Base-by-base conservation (phyloP, 257 asterid species). In the Solanum paucissectum region DNA sequence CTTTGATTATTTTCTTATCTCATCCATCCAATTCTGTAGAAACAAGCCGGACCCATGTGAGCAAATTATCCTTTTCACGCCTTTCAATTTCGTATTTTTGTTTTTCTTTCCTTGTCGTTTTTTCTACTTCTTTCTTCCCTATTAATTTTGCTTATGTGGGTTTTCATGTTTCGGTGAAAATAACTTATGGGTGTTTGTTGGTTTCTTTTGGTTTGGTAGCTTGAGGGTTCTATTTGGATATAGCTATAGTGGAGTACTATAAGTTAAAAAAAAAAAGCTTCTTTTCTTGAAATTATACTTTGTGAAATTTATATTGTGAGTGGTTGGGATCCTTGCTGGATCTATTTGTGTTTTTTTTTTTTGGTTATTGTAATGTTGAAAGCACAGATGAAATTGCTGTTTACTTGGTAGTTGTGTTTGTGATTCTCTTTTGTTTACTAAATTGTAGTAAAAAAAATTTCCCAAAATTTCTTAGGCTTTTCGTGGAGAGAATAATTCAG, bases 241-340 rank as follows among this genome's bases (percentile, higher is more conserved):
- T 77, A 75, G 55, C 62, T 12, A 79, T 76, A 38, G 12, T n/a
- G 34, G 58, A 71, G 32, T 34, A 62, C 71, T 23, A 34, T 34
- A 25, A 44, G 38, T 46, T 8, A 5, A 5, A 5, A 58, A 58
- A 55, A 18, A 81, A 27, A 25, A 16, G 29, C 13, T 49, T 64
- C 20, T 18, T 82, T 49, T 29, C 66, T 81, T 81, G 90, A 89
- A 91, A 90, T 84, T 91, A 49, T 86, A 55, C 87, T 79, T 71
- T 90, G 86, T 89, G 89, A 87, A 73, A 29, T 79, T 58, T 82
- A 82, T 29, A 29, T 49, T 27, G 85, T 16, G 25, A 27, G 20
- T 55, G 66, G 92, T 94, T 91, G 97, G 98, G 96, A 96, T 95
- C 94, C 95, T 90, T 94, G 99, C 88, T 92, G 94, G 94, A 95